phyloP scores from a whole-genome alignment of 805 yeast species.

The Schwanniomyces pseudopolymorphus region DNA sequence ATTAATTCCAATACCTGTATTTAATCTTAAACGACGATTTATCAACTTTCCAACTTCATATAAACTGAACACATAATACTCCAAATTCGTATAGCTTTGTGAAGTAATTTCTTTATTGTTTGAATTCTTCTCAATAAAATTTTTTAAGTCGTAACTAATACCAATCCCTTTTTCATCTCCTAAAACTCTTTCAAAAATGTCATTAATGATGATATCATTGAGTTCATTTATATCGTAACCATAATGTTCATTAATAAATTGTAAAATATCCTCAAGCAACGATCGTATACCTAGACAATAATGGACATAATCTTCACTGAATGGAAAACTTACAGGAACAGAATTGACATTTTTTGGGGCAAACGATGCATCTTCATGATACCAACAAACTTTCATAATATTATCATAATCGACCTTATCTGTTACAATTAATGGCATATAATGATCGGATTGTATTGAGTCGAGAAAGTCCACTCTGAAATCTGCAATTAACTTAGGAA shows the following conservation, averaged over 20 bases:
- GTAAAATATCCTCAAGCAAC: slow-evolving; percentile 60
- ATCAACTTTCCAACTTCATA: slow-evolving; percentile 58
- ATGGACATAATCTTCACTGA: slow-evolving; percentile 84
- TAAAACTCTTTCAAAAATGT: slow-evolving; percentile 66
- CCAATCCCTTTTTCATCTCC: slow-evolving; percentile 47
- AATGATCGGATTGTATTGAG: slow-evolving; percentile 74
- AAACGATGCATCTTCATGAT: slow-evolving; percentile 49
- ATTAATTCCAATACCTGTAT: slow-evolving; percentile 41
- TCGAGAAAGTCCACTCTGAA: slow-evolving; percentile 63
- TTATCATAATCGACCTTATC: slow-evolving; percentile 59
- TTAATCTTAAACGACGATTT: slow-evolving; percentile 33
- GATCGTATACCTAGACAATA: slow-evolving; percentile 74
- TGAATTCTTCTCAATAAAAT: slow-evolving; percentile 60
- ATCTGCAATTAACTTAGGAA: slow-evolving; percentile 51
- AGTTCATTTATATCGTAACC: slow-evolving; percentile 60
- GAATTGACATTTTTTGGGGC: slow-evolving; percentile 50
- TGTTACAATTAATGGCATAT: slow-evolving; percentile 79
- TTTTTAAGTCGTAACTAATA: slow-evolving; percentile 58
- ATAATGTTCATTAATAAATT: slow-evolving; percentile 64
- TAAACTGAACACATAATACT: slow-evolving; percentile 78
- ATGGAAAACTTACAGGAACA: slow-evolving; percentile 65
- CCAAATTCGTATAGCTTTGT: slow-evolving; percentile 84
- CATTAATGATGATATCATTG: slow-evolving; percentile 57
- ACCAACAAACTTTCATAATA: slow-evolving; percentile 69
- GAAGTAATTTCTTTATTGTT: slow-evolving; percentile 87